A percentile compares a stretch with the other conserved stretches of the same genome.
phyloP scores from a whole-genome alignment of 2,329 filamentous ascomycete genomes.

The Cladosporium sp. region DNA sequence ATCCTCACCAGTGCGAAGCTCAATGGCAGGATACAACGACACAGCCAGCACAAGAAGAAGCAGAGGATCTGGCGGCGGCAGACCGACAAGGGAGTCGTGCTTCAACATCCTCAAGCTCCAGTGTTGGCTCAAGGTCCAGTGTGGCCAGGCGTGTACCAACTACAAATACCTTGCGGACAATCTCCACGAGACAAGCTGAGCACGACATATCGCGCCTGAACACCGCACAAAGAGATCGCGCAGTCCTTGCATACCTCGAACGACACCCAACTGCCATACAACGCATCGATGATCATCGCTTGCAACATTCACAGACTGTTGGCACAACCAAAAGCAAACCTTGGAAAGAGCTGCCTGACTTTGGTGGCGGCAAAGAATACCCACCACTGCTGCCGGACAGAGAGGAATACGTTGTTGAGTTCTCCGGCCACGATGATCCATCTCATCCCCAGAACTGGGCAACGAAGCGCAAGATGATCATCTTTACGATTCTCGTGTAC shows the following conservation, averaged over 20 bases:
- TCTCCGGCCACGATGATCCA: slow-evolving; percentile 78
- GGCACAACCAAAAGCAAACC: slow-evolving; percentile 38
- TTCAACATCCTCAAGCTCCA: not conserved
- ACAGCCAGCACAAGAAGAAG: slow-evolving; percentile 3
- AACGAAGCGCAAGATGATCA: slow-evolving; percentile 65
- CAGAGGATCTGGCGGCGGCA: slow-evolving; percentile 1
- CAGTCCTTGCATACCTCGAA: slow-evolving; percentile 49
- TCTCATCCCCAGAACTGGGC: slow-evolving; percentile 82
- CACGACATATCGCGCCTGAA: slow-evolving; percentile 14
- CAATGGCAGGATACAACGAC: slow-evolving; percentile 1
- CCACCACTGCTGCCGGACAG: slow-evolving; percentile 65
- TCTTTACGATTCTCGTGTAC: slow-evolving; percentile 64
- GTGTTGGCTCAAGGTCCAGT: not conserved
- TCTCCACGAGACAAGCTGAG: slow-evolving; percentile 7
- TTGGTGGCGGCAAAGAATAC: slow-evolving; percentile 71
- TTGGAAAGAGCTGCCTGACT: slow-evolving; percentile 58
- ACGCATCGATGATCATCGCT: slow-evolving; percentile 66
- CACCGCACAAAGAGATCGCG: slow-evolving; percentile 40
- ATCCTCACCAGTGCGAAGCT: not conserved
- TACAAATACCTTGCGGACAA: slow-evolving; percentile 1
- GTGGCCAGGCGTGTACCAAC: not conserved
- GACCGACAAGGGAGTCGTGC: not conserved
- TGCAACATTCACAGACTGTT: slow-evolving; percentile 70
- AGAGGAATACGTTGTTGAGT: slow-evolving; percentile 77
- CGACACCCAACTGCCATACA: slow-evolving; percentile 65